A percentile compares a stretch with the other conserved stretches of the same genome.
These are phyloP conservation scores for Chloris gayana DNA, from an alignment of 176 grass and related monocot species.

Conservation along the genomic window DNA sequence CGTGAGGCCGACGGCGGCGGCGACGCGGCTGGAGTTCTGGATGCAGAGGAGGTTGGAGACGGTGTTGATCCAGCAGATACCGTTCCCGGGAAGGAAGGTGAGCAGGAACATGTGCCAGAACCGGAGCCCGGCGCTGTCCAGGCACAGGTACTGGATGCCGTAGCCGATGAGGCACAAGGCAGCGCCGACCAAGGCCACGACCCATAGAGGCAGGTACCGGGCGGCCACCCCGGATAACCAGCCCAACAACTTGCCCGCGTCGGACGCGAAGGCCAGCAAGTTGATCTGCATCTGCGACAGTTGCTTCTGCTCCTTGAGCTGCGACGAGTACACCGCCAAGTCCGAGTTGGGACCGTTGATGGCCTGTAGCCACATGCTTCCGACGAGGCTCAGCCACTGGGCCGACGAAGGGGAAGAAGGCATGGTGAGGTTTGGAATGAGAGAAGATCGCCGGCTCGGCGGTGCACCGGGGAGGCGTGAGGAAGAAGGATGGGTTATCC, in stretches of 20 bases:
- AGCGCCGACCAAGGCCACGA: constrained; percentile 70
- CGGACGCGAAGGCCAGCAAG: constrained; percentile 92
- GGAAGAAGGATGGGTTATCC: no score
- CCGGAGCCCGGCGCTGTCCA: constrained; percentile 51
- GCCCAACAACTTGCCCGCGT: constrained; percentile 95
- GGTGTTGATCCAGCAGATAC: constrained; percentile 99
- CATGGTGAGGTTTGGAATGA: constrained; percentile 53
- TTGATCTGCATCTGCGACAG: constrained; percentile 93
- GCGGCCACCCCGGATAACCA: constrained; percentile 90
- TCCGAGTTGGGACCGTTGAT: constrained; percentile 92
- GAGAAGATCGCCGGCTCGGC: no score
- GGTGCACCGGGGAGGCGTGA: no score
- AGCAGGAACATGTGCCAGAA: constrained; percentile 88
- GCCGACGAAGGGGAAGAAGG: constrained; percentile 64
- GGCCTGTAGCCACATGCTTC: constrained; percentile 92
- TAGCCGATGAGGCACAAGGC: constrained; percentile 75
- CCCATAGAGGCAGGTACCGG: constrained; percentile 74
- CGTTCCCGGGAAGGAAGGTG: constrained; percentile 86
- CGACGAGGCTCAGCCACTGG: constrained; percentile 90
- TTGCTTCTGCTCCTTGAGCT: constrained; percentile 89
- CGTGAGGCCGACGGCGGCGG: constrained; percentile 72
- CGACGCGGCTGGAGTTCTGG: constrained; percentile 74
- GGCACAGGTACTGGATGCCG: constrained; percentile 85
- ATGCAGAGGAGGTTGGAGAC: constrained; percentile 96
- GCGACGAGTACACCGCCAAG: constrained; percentile 94